These are phyloP conservation scores for Tetrapyrgos nigripes DNA, from an alignment of 1,284 basidiomycete genomes.

Conservation along the genomic window DNA sequence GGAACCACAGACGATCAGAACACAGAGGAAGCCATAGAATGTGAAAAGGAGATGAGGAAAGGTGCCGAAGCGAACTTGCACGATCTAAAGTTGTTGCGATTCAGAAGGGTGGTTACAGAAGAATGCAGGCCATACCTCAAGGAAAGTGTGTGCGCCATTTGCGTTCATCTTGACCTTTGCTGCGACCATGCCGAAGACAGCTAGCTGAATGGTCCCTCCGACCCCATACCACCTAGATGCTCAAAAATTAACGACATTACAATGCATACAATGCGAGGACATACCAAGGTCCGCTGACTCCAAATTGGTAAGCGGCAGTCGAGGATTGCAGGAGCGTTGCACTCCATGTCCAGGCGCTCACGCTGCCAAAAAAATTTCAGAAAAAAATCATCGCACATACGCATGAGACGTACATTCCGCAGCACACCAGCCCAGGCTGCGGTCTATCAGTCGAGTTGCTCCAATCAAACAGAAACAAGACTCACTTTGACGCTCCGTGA, in stretches of 20 bases:
- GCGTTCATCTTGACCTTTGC: conserved; percentile 68
- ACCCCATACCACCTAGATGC: conserved; percentile 53
- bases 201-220: conserved; percentile 62
- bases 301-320: conserved; percentile 60
- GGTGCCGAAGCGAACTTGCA: conserved; percentile 68
- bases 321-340: conserved; percentile 64
- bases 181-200: conserved; percentile 62
- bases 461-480: neutral
- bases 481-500: conserved; percentile 54
- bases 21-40: conserved; percentile 69
- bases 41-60: conserved; percentile 66
- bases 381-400: neutral
- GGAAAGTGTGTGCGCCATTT: conserved; percentile 60
- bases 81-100: conserved; percentile 51
- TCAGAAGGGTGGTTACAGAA: neutral
- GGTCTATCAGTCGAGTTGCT: conserved; percentile 27
- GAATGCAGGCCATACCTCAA: conserved; percentile 37
- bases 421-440: conserved; percentile 70
- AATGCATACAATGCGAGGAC: neutral
- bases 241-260: neutral
- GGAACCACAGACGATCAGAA: conserved; percentile 62
- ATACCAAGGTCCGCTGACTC: conserved; percentile 57
- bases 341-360: conserved; percentile 67
- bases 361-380: conserved; percentile 42
- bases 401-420: conserved; percentile 52